Evolutionary conservation across 768 basidiomycete genomes (phyloP).

Genomic region (Agrocybe pediades): DNA sequence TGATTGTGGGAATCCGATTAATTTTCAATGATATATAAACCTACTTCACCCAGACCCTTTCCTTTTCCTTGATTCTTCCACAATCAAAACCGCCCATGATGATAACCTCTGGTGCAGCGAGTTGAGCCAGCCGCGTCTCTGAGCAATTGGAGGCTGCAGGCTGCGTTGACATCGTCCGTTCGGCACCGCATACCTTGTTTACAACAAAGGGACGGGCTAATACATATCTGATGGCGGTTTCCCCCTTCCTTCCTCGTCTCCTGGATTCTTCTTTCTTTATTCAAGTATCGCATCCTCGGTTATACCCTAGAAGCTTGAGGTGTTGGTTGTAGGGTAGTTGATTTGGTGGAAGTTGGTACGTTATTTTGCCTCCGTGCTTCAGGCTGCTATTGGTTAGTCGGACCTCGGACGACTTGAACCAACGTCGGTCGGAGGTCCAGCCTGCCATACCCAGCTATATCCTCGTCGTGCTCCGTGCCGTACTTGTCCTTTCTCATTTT

Average conservation of each 20-base stretch:
- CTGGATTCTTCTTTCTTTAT: not conserved
- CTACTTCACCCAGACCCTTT: slow-evolving; percentile 8
- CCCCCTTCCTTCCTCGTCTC: not conserved
- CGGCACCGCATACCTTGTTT: slow-evolving; percentile 64
- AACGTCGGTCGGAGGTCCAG: no score
- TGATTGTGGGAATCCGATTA: slow-evolving; percentile 21
- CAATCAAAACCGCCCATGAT: slow-evolving; percentile 52
- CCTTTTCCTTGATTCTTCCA: slow-evolving; percentile 42
- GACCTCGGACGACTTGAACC: no score
- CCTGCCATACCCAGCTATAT: no score
- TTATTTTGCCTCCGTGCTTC: no score
- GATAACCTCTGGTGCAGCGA: slow-evolving; percentile 59
- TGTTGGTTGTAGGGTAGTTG: no score
- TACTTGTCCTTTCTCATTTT: no score
- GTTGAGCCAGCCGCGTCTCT: slow-evolving; percentile 49
- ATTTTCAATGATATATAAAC: slow-evolving; percentile 1
- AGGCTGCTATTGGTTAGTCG: no score
- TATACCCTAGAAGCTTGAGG: no score
- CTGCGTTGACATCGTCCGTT: slow-evolving; percentile 65
- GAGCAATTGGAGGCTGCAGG: slow-evolving; percentile 30
- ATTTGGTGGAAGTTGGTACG: no score
- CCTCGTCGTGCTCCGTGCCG: no score
- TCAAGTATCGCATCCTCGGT: no score
- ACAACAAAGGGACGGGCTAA: slow-evolving; percentile 58
- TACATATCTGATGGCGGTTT: slow-evolving; percentile 53